Evolutionary conservation across 169 alveolate species (phyloP).

Genomic region (Plasmodium yoelii): DNA sequence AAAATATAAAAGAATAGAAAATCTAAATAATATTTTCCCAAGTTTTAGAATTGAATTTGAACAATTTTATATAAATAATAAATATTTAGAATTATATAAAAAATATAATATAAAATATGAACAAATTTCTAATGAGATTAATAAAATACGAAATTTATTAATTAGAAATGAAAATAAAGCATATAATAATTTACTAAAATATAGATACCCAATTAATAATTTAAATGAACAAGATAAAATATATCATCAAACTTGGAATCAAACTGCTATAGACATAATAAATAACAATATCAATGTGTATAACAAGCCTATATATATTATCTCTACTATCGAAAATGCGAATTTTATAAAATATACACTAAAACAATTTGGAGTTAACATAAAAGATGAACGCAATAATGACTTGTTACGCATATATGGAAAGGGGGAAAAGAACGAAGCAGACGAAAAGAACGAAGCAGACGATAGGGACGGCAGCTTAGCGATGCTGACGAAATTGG

Average conservation of each 20-base stretch:
- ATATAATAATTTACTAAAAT: constrained; percentile 24
- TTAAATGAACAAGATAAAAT: constrained; percentile 43
- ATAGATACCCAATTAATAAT: constrained; percentile 24
- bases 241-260: constrained; percentile 47
- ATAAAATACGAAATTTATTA: constrained; percentile 23
- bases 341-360: constrained; percentile 31
- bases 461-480: too few relatives aligned
- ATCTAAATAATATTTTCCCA: constrained; percentile 37
- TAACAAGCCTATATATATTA: constrained; percentile 55
- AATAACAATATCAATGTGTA: constrained; percentile 46
- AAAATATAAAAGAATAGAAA: constrained; percentile 50
- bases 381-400: neutral
- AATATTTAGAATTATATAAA: constrained; percentile 43
- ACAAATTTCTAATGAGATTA: constrained; percentile 12
- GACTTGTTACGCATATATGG: constrained; percentile 49
- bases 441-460: too few relatives aligned
- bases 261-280: constrained; percentile 32
- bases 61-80: constrained; percentile 43
- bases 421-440: too few relatives aligned
- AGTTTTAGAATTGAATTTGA: constrained; percentile 36
- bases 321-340: constrained; percentile 26
- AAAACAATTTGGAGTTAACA: constrained; percentile 29
- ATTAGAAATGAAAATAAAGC: constrained; percentile 12
- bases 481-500: neutral
- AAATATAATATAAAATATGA: constrained; percentile 16